Evolutionary conservation across 108 stramenopile species (phyloP).

Genomic region (Tribonema minus): DNA sequence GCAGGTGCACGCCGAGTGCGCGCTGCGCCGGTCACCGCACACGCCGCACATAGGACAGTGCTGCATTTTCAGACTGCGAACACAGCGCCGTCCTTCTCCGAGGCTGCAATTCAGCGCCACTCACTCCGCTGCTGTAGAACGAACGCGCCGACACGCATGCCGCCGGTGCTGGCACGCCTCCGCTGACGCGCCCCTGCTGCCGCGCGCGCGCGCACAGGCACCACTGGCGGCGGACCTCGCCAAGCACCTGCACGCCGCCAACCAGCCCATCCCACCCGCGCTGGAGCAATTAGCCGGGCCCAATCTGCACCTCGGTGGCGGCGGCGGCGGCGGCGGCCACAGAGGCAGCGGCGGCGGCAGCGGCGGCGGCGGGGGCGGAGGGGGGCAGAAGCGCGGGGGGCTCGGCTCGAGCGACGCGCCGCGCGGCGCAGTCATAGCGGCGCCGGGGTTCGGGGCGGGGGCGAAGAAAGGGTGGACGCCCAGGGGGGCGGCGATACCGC

Average conservation of each 20-base stretch:
- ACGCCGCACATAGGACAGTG: too few relatives aligned
- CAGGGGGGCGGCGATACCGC: background rate
- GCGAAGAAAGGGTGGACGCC: background rate
- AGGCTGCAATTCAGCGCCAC: too few relatives aligned
- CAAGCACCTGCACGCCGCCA: conserved; percentile 20
- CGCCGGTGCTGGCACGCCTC: too few relatives aligned
- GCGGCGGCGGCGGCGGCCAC: conserved; percentile 9
- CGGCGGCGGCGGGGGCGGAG: background rate
- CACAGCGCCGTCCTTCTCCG: too few relatives aligned
- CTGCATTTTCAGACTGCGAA: too few relatives aligned
- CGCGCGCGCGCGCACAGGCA: too few relatives aligned
- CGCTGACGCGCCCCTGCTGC: too few relatives aligned
- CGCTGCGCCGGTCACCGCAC: too few relatives aligned
- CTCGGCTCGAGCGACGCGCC: conserved; percentile 4
- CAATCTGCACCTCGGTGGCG: conserved; percentile 8
- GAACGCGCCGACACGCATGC: too few relatives aligned
- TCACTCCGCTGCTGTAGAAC: too few relatives aligned
- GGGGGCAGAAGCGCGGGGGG: conserved; percentile 1
- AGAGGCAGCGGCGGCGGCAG: background rate
- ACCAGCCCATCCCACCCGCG: conserved; percentile 5
- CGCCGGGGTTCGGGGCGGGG: conserved; percentile 4
- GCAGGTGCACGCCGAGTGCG: too few relatives aligned
- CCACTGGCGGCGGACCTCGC: conserved; percentile 29
- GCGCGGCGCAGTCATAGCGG: conserved; percentile 20
- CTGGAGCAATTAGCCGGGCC: conserved; percentile 10